Percentiles rank a stretch among this genome's conserved stretches.
Conservation (phyloP, 1,284 basidiomycete genomes). For the Mycosarcoma mackinlayi region DNA sequence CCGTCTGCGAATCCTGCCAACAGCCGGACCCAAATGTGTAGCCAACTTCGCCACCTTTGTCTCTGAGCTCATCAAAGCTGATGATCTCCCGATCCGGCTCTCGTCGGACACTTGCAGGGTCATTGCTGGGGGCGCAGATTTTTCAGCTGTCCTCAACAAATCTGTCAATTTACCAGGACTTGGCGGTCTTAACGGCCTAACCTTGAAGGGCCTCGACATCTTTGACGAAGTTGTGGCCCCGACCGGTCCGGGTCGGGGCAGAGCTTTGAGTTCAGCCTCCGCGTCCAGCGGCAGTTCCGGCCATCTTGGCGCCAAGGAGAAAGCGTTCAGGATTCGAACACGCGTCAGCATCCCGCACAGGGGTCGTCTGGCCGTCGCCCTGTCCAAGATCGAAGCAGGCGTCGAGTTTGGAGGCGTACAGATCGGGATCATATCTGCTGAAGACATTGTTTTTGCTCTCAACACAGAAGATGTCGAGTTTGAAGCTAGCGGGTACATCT, state of each 20-base stretch:
- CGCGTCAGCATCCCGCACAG: constrained; percentile 34
- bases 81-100: constrained; percentile 26
- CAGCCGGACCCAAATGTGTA: constrained; percentile 25
- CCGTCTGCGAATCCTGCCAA: constrained; percentile 33
- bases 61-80: constrained; percentile 34
- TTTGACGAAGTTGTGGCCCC: constrained; percentile 53
- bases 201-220: constrained; percentile 43
- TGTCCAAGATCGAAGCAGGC: constrained; percentile 46
- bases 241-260: constrained; percentile 35
- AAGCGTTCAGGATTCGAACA: constrained; percentile 39
- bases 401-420: constrained; percentile 43
- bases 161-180: constrained; percentile 46
- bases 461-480: constrained; percentile 30
- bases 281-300: constrained; percentile 31
- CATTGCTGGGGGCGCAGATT: constrained; percentile 54
- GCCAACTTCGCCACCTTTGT: constrained; percentile 53
- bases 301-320: constrained; percentile 16
- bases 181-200: constrained; percentile 48
- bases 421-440: constrained; percentile 42
- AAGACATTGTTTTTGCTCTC: constrained; percentile 45
- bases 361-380: constrained; percentile 26
- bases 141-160: constrained; percentile 45
- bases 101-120: constrained; percentile 39
- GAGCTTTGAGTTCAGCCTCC: constrained; percentile 38
- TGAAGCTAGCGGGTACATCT: constrained; percentile 40